Evolutionary conservation across 768 basidiomycete species (phyloP).

Genomic region (Tephrocybe sp.): DNA sequence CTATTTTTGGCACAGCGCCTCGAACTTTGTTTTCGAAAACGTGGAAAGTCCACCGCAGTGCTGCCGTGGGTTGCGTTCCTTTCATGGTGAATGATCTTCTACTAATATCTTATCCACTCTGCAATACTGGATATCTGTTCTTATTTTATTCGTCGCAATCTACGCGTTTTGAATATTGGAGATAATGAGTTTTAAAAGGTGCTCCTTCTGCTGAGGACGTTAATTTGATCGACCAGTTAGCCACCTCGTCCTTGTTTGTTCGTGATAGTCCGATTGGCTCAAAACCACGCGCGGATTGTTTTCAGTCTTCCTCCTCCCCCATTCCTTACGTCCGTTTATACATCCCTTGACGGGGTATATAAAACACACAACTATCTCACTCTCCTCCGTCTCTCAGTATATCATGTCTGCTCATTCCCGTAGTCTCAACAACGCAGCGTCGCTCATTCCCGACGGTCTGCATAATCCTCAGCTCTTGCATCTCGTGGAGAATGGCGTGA

Average conservation of each 20-base stretch:
- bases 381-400: constrained; percentile 24
- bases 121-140: too few relatives aligned
- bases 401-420: constrained; percentile 28
- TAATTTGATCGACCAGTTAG: constrained; percentile 14
- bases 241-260: constrained; percentile 19
- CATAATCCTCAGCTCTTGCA: constrained; percentile 83
- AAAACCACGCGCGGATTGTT: constrained; percentile 11
- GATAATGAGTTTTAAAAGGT: too few relatives aligned
- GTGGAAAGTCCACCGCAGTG: background rate
- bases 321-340: constrained; percentile 26
- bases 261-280: constrained; percentile 12
- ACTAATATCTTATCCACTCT: too few relatives aligned
- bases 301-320: constrained; percentile 15
- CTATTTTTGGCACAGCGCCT: too few relatives aligned
- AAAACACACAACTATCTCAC: constrained; percentile 32
- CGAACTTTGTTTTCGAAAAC: background rate
- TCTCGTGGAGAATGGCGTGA: constrained; percentile 76
- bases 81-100: background rate
- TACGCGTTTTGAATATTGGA: too few relatives aligned
- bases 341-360: constrained; percentile 44
- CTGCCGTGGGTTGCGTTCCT: background rate
- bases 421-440: constrained; percentile 62
- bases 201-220: background rate
- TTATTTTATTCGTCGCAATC: too few relatives aligned
- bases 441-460: constrained; percentile 70